Conservation (phyloP, 176 grass and related monocot genomes). For the Microstegium vimineum region DNA sequence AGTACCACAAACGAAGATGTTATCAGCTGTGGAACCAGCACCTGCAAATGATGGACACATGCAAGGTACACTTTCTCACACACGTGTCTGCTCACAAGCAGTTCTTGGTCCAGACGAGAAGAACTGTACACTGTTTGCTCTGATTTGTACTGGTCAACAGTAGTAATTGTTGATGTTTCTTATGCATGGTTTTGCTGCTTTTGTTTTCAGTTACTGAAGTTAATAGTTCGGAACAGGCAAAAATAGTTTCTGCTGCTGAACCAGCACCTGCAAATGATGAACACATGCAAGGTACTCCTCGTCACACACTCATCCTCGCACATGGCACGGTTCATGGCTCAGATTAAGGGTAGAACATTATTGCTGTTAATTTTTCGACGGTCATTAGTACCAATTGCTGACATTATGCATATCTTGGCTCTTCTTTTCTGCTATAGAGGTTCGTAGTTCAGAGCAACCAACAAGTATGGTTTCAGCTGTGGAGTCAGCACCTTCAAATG, state of each 20-base stretch:
- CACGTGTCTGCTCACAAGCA: not conserved
- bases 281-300: slow-evolving; percentile 13
- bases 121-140: not conserved
- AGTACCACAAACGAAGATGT: not conserved
- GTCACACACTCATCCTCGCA: not conserved
- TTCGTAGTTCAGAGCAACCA: slow-evolving; percentile 14
- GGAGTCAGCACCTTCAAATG: slow-evolving; percentile 21
- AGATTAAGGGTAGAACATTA: not conserved
- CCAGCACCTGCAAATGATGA: slow-evolving; percentile 11
- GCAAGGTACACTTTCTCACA: slow-evolving; percentile 22
- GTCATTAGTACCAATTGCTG: not conserved
- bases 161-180: not conserved
- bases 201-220: too few relatives aligned
- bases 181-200: too few relatives aligned
- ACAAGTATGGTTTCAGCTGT: slow-evolving; percentile 10
- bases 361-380: not conserved
- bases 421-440: not conserved
- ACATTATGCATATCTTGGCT: not conserved
- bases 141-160: not conserved
- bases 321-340: not conserved
- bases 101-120: not conserved
- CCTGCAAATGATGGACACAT: not conserved
- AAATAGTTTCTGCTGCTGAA: slow-evolving; percentile 4
- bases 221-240: not conserved
- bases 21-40: not conserved